Percentiles rank a stretch among this genome's conserved stretches.
phyloP scores from a whole-genome alignment of 2,329 filamentous ascomycete species.

The Talaromyces sp. region DNA sequence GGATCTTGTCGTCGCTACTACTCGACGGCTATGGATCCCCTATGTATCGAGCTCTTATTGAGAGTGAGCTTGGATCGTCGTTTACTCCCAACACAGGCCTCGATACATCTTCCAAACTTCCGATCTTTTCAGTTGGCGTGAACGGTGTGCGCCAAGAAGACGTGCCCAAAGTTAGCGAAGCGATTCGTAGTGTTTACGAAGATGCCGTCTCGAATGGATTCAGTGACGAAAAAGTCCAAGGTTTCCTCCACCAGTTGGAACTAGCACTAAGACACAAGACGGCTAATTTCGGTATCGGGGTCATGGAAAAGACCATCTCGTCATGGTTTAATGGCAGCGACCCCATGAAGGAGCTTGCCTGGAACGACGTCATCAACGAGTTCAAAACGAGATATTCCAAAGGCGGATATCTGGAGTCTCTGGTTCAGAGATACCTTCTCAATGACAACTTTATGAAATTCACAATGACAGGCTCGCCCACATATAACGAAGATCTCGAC shows the following conservation, averaged over 20 bases:
- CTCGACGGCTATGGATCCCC: slow-evolving; percentile 95
- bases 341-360: slow-evolving; percentile 83
- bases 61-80: slow-evolving; percentile 83
- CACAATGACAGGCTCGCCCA: slow-evolving; percentile 82
- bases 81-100: slow-evolving; percentile 95
- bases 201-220: slow-evolving; percentile 73
- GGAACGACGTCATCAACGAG: slow-evolving; percentile 79
- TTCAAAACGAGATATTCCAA: slow-evolving; percentile 74
- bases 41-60: slow-evolving; percentile 80
- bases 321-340: slow-evolving; percentile 95
- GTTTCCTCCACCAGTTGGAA: slow-evolving; percentile 88
- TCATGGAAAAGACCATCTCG: slow-evolving; percentile 82
- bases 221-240: slow-evolving; percentile 83
- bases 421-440: slow-evolving; percentile 85
- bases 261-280: slow-evolving; percentile 95
- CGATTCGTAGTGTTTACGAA: slow-evolving; percentile 65
- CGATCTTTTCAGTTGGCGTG: slow-evolving; percentile 84
- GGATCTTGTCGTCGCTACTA: slow-evolving; percentile 74
- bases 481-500: slow-evolving; percentile 67
- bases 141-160: slow-evolving; percentile 83
- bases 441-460: slow-evolving; percentile 85
- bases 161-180: slow-evolving; percentile 68
- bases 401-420: slow-evolving; percentile 72
- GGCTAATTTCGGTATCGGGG: slow-evolving; percentile 84
- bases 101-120: slow-evolving; percentile 68